phyloP scores from a whole-genome alignment of 768 basidiomycete species.

The Naganishia onofrii region DNA sequence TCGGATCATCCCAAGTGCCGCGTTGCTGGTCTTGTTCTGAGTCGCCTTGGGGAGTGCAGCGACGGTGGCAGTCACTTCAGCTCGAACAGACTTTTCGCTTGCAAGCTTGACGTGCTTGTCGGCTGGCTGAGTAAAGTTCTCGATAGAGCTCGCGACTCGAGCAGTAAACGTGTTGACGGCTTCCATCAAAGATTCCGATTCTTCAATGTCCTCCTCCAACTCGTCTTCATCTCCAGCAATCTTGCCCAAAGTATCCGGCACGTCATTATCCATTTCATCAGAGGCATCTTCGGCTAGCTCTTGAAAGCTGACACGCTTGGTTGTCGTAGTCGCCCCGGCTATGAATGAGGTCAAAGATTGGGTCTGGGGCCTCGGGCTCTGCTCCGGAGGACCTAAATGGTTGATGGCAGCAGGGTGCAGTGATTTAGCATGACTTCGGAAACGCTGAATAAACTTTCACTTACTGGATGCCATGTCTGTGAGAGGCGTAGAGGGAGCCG shows the following conservation, averaged over 20 bases:
- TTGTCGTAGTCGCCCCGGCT: background rate
- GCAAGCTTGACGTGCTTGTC: background rate
- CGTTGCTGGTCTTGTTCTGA: background rate
- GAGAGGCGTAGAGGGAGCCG: background rate
- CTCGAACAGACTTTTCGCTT: background rate
- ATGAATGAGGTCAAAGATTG: slow-evolving; percentile 7
- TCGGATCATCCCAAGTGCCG: slow-evolving; percentile 11
- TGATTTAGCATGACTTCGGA: background rate
- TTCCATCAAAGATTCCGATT: slow-evolving; percentile 26
- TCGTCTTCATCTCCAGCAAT: slow-evolving; percentile 29
- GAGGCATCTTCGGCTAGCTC: slow-evolving; percentile 2
- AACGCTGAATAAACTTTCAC: background rate
- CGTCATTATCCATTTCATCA: slow-evolving; percentile 22
- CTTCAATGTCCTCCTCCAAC: slow-evolving; percentile 27
- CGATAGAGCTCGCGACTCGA: slow-evolving; percentile 10
- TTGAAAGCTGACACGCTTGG: slow-evolving; percentile 15
- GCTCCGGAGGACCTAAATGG: background rate
- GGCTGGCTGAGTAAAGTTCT: slow-evolving; percentile 4
- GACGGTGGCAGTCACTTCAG: background rate
- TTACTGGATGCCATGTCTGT: slow-evolving; percentile 1
- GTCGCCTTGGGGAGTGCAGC: background rate
- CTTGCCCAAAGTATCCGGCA: slow-evolving; percentile 3
- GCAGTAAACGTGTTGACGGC: slow-evolving; percentile 5
- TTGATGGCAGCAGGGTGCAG: background rate
- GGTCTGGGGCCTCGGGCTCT: background rate